A percentile compares a stretch with the other conserved stretches of the same genome.
phyloP scores from a whole-genome alignment of 495 filamentous ascomycete species.

The Aspergillus indologenus region DNA sequence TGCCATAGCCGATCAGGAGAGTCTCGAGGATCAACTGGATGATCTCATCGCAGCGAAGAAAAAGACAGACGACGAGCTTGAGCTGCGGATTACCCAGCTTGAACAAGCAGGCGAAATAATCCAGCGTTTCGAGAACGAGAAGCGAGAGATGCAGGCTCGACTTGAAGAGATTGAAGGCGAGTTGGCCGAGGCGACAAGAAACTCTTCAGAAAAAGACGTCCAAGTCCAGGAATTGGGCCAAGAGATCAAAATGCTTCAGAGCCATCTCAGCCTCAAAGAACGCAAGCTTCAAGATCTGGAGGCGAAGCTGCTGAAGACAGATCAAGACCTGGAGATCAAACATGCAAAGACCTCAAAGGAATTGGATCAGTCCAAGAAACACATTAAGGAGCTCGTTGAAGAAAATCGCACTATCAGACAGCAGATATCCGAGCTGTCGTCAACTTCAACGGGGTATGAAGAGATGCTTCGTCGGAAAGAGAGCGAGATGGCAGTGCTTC shows the following conservation, averaged over 20 bases:
- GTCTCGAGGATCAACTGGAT: slow-evolving; percentile 89
- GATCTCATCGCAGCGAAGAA: slow-evolving; percentile 85
- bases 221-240: slow-evolving; percentile 70
- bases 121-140: slow-evolving; percentile 76
- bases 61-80: slow-evolving; percentile 79
- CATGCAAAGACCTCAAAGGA: slow-evolving; percentile 79
- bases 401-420: slow-evolving; percentile 84
- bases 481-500: slow-evolving; percentile 82
- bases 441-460: slow-evolving; percentile 91
- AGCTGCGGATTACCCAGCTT: slow-evolving; percentile 73
- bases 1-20: slow-evolving; percentile 93
- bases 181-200: slow-evolving; percentile 62
- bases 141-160: slow-evolving; percentile 64
- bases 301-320: slow-evolving; percentile 73
- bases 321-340: slow-evolving; percentile 89
- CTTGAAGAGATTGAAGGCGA: slow-evolving; percentile 65
- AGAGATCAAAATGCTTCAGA: slow-evolving; percentile 88
- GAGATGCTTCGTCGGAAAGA: slow-evolving; percentile 91
- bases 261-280: slow-evolving; percentile 84
- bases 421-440: slow-evolving; percentile 81
- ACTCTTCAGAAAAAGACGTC: slow-evolving; percentile 64
- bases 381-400: slow-evolving; percentile 69
- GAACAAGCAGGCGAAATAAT: slow-evolving; percentile 92
- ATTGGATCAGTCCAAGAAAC: slow-evolving; percentile 63
- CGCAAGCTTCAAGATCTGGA: slow-evolving; percentile 88